These are phyloP conservation scores for Pilasporangium apinafurcum DNA, from an alignment of 352 stramenopile genomes.

Conservation along the genomic window DNA sequence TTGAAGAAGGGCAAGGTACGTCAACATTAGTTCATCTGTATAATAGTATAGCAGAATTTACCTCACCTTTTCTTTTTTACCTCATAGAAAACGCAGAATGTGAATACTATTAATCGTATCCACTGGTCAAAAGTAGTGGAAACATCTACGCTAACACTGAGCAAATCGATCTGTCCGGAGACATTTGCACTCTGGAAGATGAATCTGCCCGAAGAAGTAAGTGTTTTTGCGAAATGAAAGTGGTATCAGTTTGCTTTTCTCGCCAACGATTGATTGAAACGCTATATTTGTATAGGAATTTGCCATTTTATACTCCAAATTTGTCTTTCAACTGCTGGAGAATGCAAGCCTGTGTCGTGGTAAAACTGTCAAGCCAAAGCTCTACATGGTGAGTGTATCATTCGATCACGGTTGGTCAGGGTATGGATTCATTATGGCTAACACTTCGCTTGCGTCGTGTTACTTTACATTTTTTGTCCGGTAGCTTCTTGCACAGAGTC, in stretches of 20 bases:
- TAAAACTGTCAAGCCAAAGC: conserved; percentile 56
- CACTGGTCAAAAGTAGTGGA: conserved; percentile 69
- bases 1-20: conserved; percentile 50
- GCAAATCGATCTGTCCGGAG: conserved; percentile 48
- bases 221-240: conserved; percentile 1
- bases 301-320: conserved; percentile 62
- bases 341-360: conserved; percentile 53
- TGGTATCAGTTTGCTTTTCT: too few relatives aligned
- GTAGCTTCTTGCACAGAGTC: conserved; percentile 52
- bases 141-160: conserved; percentile 45
- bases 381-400: conserved; percentile 43
- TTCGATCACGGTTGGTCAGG: neutral
- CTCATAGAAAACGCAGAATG: conserved; percentile 19
- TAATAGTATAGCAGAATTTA: too few relatives aligned
- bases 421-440: too few relatives aligned
- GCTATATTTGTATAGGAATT: conserved; percentile 41
- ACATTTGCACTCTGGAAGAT: conserved; percentile 75
- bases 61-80: too few relatives aligned
- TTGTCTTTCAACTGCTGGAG: conserved; percentile 59
- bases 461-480: neutral
- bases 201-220: conserved; percentile 71
- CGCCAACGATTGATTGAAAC: neutral
- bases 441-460: neutral
- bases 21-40: too few relatives aligned
- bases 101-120: conserved; percentile 26